These are phyloP conservation scores for Ustilago vetiveriae DNA, from an alignment of 1,284 basidiomycete species.

Conservation along the genomic window DNA sequence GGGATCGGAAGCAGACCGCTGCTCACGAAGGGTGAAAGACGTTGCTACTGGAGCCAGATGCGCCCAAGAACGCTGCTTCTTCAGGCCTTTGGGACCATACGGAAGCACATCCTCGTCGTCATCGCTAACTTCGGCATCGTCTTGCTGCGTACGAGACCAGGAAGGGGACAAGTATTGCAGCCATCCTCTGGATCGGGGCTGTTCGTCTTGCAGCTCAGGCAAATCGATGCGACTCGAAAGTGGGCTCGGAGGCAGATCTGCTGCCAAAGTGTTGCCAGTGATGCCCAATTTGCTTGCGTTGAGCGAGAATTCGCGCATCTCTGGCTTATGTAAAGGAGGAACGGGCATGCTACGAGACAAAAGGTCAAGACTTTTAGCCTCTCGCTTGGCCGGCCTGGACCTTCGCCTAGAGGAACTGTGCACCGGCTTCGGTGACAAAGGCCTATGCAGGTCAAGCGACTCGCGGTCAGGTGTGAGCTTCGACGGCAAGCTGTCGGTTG, in stretches of 20 bases:
- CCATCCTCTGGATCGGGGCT: constrained; percentile 3
- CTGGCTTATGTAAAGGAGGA: neutral
- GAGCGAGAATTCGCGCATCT: constrained; percentile 7
- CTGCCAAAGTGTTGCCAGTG: neutral
- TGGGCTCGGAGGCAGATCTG: constrained; percentile 14
- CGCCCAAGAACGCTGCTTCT: constrained; percentile 1
- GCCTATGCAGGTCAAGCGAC: neutral
- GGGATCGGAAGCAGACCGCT: constrained; percentile 3
- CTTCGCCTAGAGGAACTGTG: neutral
- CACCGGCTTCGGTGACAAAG: neutral
- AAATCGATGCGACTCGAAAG: constrained; percentile 4
- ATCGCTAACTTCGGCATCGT: neutral
- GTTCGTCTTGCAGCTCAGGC: neutral
- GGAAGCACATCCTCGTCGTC: neutral
- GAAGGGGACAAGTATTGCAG: constrained; percentile 8
- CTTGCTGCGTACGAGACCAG: neutral
- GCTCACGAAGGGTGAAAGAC: constrained; percentile 1
- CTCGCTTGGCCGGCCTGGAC: neutral
- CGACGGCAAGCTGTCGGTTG: neutral
- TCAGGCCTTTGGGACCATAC: neutral
- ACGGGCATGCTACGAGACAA: neutral
- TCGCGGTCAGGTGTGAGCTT: neutral
- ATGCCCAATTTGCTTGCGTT: constrained; percentile 17
- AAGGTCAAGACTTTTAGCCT: constrained; percentile 8
- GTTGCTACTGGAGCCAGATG: neutral